phyloP scores from a whole-genome alignment of 2,329 filamentous ascomycete species.

The Arthrobotrys musiformis region DNA sequence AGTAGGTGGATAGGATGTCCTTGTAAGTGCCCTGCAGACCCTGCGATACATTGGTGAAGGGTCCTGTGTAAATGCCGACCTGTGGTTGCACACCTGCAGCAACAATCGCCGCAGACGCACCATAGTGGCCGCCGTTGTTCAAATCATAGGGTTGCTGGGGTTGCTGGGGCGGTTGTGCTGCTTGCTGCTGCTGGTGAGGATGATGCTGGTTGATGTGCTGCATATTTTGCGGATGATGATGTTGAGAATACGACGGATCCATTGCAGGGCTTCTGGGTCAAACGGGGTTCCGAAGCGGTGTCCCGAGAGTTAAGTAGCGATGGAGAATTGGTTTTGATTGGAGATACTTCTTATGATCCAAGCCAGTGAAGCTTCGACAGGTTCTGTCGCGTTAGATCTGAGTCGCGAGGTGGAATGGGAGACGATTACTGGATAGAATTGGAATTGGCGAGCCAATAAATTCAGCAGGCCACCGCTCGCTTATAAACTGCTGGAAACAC shows the following conservation, averaged over 20 bases:
- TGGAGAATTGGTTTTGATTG: conserved; percentile 19
- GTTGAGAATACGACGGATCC: conserved; percentile 54
- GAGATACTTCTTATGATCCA: conserved; percentile 32
- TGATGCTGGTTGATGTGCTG: conserved; percentile 55
- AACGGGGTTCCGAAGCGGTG: conserved; percentile 13
- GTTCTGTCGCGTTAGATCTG: conserved; percentile 33
- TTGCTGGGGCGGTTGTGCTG: conserved; percentile 37
- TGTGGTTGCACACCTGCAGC: conserved; percentile 58
- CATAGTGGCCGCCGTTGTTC: conserved; percentile 57
- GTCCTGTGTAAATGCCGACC: conserved; percentile 59
- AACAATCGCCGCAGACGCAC: conserved; percentile 59
- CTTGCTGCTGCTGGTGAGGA: conserved; percentile 43
- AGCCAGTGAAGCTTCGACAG: conserved; percentile 8
- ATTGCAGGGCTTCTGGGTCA: conserved; percentile 21
- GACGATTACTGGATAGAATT: conserved; percentile 53
- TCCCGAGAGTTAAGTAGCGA: conserved; percentile 21
- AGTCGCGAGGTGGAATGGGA: conserved; percentile 46
- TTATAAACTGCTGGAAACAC: conserved; percentile 53
- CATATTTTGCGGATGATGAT: conserved; percentile 54
- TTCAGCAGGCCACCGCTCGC: conserved; percentile 51
- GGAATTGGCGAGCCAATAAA: conserved; percentile 54
- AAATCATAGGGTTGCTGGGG: conserved; percentile 28
- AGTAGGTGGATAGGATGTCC: conserved; percentile 97
- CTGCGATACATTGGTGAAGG: conserved; percentile 88
- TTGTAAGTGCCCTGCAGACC: conserved; percentile 91